A percentile compares a stretch with the other conserved stretches of the same genome.
These are phyloP conservation scores for Bombardia bombarda DNA, from an alignment of 495 filamentous ascomycete species.

Conservation along the genomic window DNA sequence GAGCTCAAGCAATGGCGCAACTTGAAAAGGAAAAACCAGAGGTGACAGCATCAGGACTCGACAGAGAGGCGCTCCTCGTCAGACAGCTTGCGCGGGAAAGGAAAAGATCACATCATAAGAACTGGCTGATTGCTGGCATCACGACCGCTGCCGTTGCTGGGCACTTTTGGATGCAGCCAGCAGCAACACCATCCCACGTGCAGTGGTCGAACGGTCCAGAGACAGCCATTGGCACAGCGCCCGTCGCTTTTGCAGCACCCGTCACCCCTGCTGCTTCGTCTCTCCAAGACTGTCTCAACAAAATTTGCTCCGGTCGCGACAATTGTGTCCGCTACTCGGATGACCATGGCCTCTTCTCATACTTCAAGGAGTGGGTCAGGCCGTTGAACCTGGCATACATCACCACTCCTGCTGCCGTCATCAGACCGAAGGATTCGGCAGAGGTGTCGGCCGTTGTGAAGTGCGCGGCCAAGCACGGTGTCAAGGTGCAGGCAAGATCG, in stretches of 20 bases:
- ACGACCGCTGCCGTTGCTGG: neutral
- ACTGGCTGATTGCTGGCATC: slow-evolving; percentile 2
- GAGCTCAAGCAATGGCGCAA: too few species aligned
- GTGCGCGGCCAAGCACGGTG: neutral
- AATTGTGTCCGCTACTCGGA: neutral
- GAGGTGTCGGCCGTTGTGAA: slow-evolving; percentile 3
- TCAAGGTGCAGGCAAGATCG: slow-evolving; percentile 5
- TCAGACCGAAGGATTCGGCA: neutral
- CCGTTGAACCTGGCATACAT: neutral
- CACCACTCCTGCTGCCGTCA: neutral
- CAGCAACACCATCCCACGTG: neutral
- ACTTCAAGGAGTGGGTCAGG: neutral
- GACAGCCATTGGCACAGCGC: neutral
- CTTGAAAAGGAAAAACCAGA: too few species aligned
- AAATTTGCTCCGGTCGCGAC: neutral
- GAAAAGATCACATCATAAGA: neutral
- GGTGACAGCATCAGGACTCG: too few species aligned
- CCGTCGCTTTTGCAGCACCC: neutral
- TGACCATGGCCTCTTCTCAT: neutral
- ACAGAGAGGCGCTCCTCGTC: too few species aligned
- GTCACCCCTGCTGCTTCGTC: neutral
- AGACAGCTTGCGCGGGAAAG: neutral
- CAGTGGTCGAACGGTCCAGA: too few species aligned
- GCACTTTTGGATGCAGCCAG: neutral
- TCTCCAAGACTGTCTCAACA: slow-evolving; percentile 2